Percentiles rank a stretch among this genome's conserved stretches.
Evolutionary conservation across 192 early-diverging fungal species (phyloP).

Genomic region (Coemansia sp.): DNA sequence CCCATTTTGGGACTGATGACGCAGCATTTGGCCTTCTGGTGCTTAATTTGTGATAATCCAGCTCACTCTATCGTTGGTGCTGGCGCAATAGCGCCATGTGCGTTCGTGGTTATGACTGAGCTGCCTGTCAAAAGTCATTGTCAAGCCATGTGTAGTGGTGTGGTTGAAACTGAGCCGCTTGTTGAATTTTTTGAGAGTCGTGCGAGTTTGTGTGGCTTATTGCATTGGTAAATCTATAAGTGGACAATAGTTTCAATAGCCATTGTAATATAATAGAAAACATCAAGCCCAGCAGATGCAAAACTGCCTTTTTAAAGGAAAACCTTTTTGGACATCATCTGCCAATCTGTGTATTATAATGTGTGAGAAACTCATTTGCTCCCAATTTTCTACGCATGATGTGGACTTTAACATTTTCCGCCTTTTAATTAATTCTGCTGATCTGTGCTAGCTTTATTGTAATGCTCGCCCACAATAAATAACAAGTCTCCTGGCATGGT

Average conservation of each 20-base stretch:
- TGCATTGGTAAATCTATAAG: background rate
- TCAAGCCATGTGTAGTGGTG: background rate
- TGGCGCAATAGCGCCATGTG: background rate
- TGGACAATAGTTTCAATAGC: conserved; percentile 1
- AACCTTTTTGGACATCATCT: no score
- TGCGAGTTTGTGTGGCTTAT: background rate
- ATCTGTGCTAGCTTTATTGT: no score
- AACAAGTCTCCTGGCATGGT: no score
- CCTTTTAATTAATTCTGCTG: no score
- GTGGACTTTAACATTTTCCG: no score
- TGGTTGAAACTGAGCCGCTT: background rate
- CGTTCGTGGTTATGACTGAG: background rate
- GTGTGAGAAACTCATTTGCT: no score
- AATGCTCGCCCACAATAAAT: no score
- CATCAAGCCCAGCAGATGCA: background rate
- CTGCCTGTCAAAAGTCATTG: background rate
- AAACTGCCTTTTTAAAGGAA: background rate
- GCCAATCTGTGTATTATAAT: no score
- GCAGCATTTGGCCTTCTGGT: background rate
- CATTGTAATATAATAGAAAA: background rate
- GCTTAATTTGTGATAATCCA: no score
- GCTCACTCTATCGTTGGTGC: no score
- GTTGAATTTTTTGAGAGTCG: background rate
- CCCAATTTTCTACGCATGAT: no score
- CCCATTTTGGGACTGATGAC: background rate